Conservation (phyloP, 306 rosid genomes). For the Senna tora region DNA sequence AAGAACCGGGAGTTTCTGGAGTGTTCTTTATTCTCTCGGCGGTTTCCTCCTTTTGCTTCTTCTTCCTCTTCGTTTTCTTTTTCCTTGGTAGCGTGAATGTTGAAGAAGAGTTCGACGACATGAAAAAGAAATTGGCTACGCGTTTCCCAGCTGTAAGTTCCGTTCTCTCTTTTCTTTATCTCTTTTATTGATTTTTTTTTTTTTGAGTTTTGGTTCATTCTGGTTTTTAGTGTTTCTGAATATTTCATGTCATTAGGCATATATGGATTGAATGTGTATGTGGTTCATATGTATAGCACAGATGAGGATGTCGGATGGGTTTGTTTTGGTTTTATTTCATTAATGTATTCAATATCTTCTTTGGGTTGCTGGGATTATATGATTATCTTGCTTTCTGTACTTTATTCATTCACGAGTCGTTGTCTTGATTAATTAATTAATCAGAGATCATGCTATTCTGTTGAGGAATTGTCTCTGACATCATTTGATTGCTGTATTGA, state of each 20-base stretch:
- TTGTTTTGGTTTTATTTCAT: slow-evolving; percentile 32
- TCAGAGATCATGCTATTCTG: background rate
- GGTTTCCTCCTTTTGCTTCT: background rate
- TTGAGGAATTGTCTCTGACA: too few species aligned
- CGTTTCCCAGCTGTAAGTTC: slow-evolving; percentile 76
- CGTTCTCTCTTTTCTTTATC: background rate
- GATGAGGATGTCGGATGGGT: slow-evolving; percentile 9
- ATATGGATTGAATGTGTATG: slow-evolving; percentile 1
- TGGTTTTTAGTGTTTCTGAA: background rate
- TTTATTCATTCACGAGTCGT: background rate
- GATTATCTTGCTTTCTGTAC: background rate
- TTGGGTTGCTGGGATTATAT: background rate
- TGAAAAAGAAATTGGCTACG: slow-evolving; percentile 79
- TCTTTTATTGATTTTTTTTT: background rate
- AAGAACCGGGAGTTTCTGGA: background rate
- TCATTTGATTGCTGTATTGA: background rate
- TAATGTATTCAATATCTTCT: background rate
- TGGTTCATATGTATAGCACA: background rate
- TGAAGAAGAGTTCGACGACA: slow-evolving; percentile 32
- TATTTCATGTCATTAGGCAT: slow-evolving; percentile 6
- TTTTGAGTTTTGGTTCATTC: background rate
- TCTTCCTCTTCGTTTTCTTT: background rate
- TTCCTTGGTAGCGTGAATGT: background rate
- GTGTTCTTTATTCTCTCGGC: background rate
- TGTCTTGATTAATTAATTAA: background rate